These are phyloP conservation scores for Malus sylvestris DNA, from an alignment of 306 rosid genomes.

Conservation along the genomic window DNA sequence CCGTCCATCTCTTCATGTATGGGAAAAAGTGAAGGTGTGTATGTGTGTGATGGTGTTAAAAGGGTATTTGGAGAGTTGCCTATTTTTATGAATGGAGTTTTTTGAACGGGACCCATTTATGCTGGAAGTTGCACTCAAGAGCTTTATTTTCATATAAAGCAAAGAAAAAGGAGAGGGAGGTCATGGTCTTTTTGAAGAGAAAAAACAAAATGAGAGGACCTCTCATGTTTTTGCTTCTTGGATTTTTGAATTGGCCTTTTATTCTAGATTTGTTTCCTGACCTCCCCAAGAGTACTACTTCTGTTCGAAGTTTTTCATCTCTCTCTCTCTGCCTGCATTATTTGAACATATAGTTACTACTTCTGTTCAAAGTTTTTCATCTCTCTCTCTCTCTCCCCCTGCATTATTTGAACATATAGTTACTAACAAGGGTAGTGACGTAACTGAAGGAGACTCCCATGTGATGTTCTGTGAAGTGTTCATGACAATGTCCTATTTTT, in stretches of 20 bases:
- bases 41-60: slow-evolving; percentile 12
- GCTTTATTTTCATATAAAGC: neutral
- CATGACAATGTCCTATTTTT: slow-evolving; percentile 18
- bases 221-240: slow-evolving; percentile 14
- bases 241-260: slow-evolving; percentile 18
- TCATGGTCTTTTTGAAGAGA: neutral
- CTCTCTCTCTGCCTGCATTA: neutral
- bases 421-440: slow-evolving; percentile 14
- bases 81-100: slow-evolving; percentile 8
- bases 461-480: slow-evolving; percentile 27
- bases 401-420: slow-evolving; percentile 20
- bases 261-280: slow-evolving; percentile 28
- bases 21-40: slow-evolving; percentile 26
- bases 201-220: slow-evolving; percentile 6
- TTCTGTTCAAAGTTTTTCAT: no score
- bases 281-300: slow-evolving; percentile 3
- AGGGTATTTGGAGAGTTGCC: slow-evolving; percentile 42
- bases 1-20: slow-evolving; percentile 45
- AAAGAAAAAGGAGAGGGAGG: neutral
- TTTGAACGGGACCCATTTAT: slow-evolving; percentile 11
- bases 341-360: no score
- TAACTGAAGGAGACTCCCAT: slow-evolving; percentile 31
- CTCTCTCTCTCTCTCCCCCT: neutral
- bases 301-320: slow-evolving; percentile 9
- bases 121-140: slow-evolving; percentile 19